phyloP scores from a whole-genome alignment of 116 monocot genomes.

The Phalaenopsis hybrid region DNA sequence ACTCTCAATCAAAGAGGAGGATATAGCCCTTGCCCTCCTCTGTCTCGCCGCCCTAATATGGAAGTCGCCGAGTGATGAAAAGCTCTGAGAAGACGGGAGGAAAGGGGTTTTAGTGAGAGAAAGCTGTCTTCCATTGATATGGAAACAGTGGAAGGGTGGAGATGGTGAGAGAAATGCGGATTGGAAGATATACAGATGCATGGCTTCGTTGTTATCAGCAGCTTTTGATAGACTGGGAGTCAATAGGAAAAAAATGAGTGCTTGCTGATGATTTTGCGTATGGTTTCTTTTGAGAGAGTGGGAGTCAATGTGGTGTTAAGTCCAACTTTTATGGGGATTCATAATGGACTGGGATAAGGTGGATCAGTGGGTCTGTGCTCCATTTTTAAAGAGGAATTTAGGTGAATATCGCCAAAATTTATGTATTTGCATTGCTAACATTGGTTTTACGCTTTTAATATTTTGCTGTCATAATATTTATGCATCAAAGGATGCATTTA shows the following conservation, averaged over 20 bases:
- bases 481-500: too few species aligned
- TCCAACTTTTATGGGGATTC: too few species aligned
- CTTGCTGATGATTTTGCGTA: not conserved
- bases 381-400: too few species aligned
- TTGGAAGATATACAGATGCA: constrained; percentile 28
- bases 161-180: constrained; percentile 2
- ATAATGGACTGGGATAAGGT: too few species aligned
- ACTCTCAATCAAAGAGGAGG: constrained; percentile 48
- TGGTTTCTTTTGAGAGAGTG: too few species aligned
- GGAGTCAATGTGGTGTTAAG: too few species aligned
- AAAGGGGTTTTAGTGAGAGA: constrained; percentile 35
- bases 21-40: not conserved
- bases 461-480: too few species aligned
- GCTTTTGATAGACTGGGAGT: not conserved
- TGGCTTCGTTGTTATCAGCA: not conserved
- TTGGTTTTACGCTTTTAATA: too few species aligned
- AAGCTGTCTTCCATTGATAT: constrained; percentile 4
- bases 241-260: not conserved
- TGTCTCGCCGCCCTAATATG: not conserved
- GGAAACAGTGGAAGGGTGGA: constrained; percentile 2
- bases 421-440: too few species aligned
- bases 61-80: not conserved
- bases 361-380: too few species aligned
- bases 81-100: constrained; percentile 15
- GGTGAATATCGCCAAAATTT: too few species aligned